phyloP scores from a whole-genome alignment of 225 moss, liverwort and hornwort species.

The Physcomitrium patens region DNA sequence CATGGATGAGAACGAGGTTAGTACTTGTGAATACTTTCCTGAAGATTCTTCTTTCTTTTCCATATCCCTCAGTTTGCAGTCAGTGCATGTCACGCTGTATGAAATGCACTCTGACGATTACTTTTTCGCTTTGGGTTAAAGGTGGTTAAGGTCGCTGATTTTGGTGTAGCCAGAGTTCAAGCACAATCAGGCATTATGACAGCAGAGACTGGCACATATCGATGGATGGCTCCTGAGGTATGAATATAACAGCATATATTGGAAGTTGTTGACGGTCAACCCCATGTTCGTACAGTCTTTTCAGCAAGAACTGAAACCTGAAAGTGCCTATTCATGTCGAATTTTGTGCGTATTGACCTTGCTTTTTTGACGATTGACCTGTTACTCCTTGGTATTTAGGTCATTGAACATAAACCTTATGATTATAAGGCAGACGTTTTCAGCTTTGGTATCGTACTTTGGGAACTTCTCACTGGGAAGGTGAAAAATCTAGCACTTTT shows the following conservation, averaged over 20 bases:
- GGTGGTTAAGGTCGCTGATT: constrained; percentile 97
- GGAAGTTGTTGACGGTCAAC: neutral
- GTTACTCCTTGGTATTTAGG: constrained; percentile 41
- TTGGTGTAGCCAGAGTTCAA: constrained; percentile 94
- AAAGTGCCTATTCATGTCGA: constrained; percentile 2
- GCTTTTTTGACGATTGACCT: neutral
- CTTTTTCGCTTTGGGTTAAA: constrained; percentile 32
- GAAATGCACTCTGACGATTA: constrained; percentile 23
- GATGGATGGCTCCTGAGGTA: constrained; percentile 99
- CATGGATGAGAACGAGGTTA: constrained; percentile 92
- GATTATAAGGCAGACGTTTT: constrained; percentile 82
- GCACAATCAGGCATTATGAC: constrained; percentile 92
- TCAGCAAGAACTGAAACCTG: constrained; percentile 9
- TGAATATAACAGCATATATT: neutral
- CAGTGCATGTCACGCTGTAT: neutral
- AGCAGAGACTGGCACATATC: constrained; percentile 91
- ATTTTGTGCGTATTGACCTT: neutral
- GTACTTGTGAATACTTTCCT: neutral
- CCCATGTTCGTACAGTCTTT: neutral
- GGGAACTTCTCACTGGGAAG: constrained; percentile 94
- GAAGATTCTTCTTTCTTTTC: neutral
- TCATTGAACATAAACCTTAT: constrained; percentile 87
- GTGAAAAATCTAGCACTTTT: constrained; percentile 32
- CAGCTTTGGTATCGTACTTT: constrained; percentile 86
- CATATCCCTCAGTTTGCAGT: neutral